Conservation (phyloP, 305 asterid species). For the Vinca major region DNA sequence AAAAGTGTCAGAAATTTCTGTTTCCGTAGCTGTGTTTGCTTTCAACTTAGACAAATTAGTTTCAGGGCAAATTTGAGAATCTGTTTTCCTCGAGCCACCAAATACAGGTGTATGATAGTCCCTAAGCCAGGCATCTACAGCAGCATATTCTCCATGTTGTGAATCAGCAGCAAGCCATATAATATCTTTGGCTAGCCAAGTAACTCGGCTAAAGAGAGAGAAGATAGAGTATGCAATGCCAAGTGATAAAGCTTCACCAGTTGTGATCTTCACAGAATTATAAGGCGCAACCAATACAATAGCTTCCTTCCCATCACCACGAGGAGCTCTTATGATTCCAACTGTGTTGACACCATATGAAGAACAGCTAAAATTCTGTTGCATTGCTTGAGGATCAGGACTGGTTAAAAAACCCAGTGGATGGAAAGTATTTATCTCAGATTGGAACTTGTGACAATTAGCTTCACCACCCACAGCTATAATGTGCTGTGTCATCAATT, state of each 20-base stretch:
- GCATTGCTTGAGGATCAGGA: slow-evolving; percentile 43
- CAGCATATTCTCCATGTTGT: slow-evolving; percentile 71
- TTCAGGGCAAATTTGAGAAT: slow-evolving; percentile 31
- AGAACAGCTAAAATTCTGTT: slow-evolving; percentile 50
- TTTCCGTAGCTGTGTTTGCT: slow-evolving; percentile 15
- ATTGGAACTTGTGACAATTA: slow-evolving; percentile 61
- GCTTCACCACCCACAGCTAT: slow-evolving; percentile 73
- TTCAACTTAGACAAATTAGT: slow-evolving; percentile 21
- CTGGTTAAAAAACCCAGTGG: slow-evolving; percentile 72
- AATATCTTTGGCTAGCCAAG: slow-evolving; percentile 94
- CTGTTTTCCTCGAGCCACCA: slow-evolving; percentile 34
- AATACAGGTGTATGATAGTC: slow-evolving; percentile 63
- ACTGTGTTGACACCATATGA: slow-evolving; percentile 66
- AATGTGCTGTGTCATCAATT: slow-evolving; percentile 55
- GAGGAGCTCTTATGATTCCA: slow-evolving; percentile 89
- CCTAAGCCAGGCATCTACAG: slow-evolving; percentile 84
- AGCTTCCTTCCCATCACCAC: slow-evolving; percentile 94
- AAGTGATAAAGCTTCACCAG: slow-evolving; percentile 71
- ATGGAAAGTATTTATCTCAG: slow-evolving; percentile 45
- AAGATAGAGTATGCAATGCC: slow-evolving; percentile 74
- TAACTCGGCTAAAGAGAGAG: slow-evolving; percentile 73
- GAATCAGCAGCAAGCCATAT: slow-evolving; percentile 95
- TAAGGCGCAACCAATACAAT: slow-evolving; percentile 88
- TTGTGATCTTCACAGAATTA: slow-evolving; percentile 47
- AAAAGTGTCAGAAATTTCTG: slow-evolving; percentile 37